Evolutionary conservation across 2,329 filamentous ascomycete genomes (phyloP).

Genomic region (Stemphylium lycopersici): DNA sequence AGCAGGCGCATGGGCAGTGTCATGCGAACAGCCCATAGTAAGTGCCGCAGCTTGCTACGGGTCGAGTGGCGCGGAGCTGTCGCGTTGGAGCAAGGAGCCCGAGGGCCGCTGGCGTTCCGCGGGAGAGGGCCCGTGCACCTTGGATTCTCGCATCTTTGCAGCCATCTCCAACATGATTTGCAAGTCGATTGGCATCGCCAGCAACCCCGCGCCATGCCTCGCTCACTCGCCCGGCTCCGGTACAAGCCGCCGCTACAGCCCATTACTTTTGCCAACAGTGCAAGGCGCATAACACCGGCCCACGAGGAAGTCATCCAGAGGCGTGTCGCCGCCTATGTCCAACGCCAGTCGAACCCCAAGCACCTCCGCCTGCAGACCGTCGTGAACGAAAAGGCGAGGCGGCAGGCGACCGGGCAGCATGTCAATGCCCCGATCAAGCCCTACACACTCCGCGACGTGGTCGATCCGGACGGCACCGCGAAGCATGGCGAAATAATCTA

Average conservation of each 20-base stretch:
- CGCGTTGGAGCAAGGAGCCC: conserved; percentile 24
- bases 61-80: conserved; percentile 18
- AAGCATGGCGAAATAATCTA: conserved; percentile 65
- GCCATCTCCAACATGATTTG: not conserved
- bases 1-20: conserved; percentile 7
- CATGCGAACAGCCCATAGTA: conserved; percentile 21
- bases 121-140: conserved; percentile 12
- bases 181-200: conserved; percentile 11
- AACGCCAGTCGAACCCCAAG: conserved; percentile 34
- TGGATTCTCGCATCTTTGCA: conserved; percentile 18
- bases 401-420: conserved; percentile 23
- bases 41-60: not conserved
- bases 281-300: conserved; percentile 1
- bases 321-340: conserved; percentile 27
- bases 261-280: conserved; percentile 21
- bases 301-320: conserved; percentile 6
- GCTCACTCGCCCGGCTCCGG: conserved; percentile 35
- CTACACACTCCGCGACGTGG: conserved; percentile 51
- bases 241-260: conserved; percentile 29
- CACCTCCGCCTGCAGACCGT: conserved; percentile 31
- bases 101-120: conserved; percentile 16
- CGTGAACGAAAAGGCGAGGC: conserved; percentile 33
- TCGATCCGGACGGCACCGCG: conserved; percentile 29
- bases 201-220: conserved; percentile 34
- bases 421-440: conserved; percentile 26